A percentile compares a stretch with the other conserved stretches of the same genome.
Evolutionary conservation across 2,329 filamentous ascomycete genomes (phyloP).

Genomic region (Exophiala spinifera): DNA sequence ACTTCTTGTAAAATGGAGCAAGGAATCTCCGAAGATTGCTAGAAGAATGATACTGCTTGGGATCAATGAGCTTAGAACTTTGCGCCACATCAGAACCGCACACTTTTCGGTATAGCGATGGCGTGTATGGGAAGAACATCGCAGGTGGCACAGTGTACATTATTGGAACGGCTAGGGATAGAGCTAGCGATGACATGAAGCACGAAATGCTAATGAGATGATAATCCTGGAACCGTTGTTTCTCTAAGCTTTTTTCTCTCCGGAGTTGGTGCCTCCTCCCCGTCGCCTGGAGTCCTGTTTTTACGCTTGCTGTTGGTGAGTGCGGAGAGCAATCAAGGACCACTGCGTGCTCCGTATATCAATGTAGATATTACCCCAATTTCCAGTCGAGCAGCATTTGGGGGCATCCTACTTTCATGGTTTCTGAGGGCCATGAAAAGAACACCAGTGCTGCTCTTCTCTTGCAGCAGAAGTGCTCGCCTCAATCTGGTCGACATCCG

Average conservation of each 20-base stretch:
- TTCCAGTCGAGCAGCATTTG: background rate
- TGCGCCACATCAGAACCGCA: slow-evolving; percentile 5
- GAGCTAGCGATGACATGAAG: slow-evolving; percentile 11
- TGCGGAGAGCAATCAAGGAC: background rate
- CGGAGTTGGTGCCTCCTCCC: background rate
- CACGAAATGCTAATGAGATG: background rate
- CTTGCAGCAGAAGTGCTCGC: slow-evolving; percentile 1
- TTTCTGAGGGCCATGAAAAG: slow-evolving; percentile 19
- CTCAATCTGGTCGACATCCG: slow-evolving; percentile 64
- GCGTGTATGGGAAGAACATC: slow-evolving; percentile 3
- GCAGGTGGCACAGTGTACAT: slow-evolving; percentile 15
- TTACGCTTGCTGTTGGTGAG: background rate
- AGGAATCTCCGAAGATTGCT: background rate
- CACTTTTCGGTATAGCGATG: slow-evolving; percentile 19
- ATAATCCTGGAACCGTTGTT: too few relatives aligned
- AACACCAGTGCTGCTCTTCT: slow-evolving; percentile 15
- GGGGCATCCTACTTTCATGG: background rate
- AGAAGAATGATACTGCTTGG: slow-evolving; percentile 7
- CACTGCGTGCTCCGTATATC: background rate
- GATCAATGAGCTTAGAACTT: slow-evolving; percentile 1
- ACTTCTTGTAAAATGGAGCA: slow-evolving; percentile 40
- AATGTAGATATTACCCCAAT: background rate
- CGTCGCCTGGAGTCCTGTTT: background rate
- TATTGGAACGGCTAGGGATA: slow-evolving; percentile 15
- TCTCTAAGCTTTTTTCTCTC: background rate